These are phyloP conservation scores for Phycomyces nitens DNA, from an alignment of 192 early-diverging fungal species.

Conservation along the genomic window DNA sequence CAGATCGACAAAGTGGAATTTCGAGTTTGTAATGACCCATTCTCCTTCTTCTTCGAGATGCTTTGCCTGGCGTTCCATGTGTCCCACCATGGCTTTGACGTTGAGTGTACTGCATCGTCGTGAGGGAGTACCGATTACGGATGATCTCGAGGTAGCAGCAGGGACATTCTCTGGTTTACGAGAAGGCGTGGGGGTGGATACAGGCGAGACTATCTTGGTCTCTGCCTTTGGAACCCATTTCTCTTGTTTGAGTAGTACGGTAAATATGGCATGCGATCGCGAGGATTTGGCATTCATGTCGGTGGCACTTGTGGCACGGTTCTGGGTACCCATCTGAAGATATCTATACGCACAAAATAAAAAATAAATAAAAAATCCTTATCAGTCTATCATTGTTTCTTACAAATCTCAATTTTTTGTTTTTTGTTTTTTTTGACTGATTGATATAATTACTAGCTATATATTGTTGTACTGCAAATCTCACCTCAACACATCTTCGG, in stretches of 20 bases:
- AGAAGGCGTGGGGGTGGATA: background rate
- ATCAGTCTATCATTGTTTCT: slow-evolving; percentile 1
- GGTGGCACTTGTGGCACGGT: slow-evolving; percentile 87
- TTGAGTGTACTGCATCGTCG: slow-evolving; percentile 17
- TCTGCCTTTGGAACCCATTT: slow-evolving; percentile 40
- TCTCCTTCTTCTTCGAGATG: slow-evolving; percentile 41
- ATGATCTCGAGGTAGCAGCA: slow-evolving; percentile 10
- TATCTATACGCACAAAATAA: slow-evolving; percentile 29
- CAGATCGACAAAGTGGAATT: slow-evolving; percentile 99
- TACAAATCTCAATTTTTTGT: too few relatives aligned
- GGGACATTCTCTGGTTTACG: background rate
- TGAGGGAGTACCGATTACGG: background rate
- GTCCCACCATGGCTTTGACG: slow-evolving; percentile 26
- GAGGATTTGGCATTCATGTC: slow-evolving; percentile 97
- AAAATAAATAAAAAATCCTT: too few relatives aligned
- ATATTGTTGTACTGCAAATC: background rate
- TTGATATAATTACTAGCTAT: background rate
- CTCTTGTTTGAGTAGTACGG: slow-evolving; percentile 80
- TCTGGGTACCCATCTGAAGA: slow-evolving; percentile 65
- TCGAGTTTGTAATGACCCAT: slow-evolving; percentile 64
- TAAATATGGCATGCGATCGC: slow-evolving; percentile 96
- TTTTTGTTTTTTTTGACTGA: too few relatives aligned
- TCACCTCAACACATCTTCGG: slow-evolving; percentile 71
- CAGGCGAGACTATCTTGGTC: background rate
- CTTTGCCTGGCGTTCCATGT: slow-evolving; percentile 30